Evolutionary conservation across 2,329 filamentous ascomycete genomes (phyloP).

Genomic region (Monosporascus sp.): DNA sequence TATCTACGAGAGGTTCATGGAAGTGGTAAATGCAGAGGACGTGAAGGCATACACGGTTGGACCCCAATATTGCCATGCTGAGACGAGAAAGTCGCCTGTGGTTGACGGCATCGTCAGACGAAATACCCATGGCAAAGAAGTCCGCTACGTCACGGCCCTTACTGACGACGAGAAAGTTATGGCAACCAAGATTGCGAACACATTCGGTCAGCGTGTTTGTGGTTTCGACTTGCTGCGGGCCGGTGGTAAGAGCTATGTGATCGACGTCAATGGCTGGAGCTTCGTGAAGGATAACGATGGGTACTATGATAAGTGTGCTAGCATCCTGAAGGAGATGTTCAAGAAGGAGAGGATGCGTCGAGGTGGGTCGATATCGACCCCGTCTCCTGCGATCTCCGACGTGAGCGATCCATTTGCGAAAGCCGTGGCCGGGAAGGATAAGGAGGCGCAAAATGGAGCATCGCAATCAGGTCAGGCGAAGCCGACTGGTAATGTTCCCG

Average conservation of each 20-base stretch:
- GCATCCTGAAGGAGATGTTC: constrained; percentile 83
- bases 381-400: constrained; percentile 42
- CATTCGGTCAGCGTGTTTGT: constrained; percentile 92
- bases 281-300: constrained; percentile 99
- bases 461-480: constrained; percentile 15
- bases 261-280: constrained; percentile 99
- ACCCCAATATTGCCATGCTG: constrained; percentile 86
- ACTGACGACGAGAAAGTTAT: constrained; percentile 75
- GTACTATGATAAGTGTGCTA: constrained; percentile 89
- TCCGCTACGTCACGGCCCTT: constrained; percentile 87
- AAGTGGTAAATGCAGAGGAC: constrained; percentile 94
- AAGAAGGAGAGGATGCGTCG: constrained; percentile 68
- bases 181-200: constrained; percentile 81
- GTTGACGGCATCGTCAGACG: constrained; percentile 93
- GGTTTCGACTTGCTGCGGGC: constrained; percentile 91
- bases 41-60: constrained; percentile 99
- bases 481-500: constrained; percentile 5
- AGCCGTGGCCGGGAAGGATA: constrained; percentile 31
- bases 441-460: constrained; percentile 26
- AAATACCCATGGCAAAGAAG: constrained; percentile 95
- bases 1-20: constrained; percentile 95
- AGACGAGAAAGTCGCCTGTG: constrained; percentile 94
- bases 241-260: constrained; percentile 87
- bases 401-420: constrained; percentile 27
- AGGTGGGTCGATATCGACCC: constrained; percentile 52